These are phyloP conservation scores for Glebionis coronaria DNA, from an alignment of 129 eudicot species.

Conservation along the genomic window DNA sequence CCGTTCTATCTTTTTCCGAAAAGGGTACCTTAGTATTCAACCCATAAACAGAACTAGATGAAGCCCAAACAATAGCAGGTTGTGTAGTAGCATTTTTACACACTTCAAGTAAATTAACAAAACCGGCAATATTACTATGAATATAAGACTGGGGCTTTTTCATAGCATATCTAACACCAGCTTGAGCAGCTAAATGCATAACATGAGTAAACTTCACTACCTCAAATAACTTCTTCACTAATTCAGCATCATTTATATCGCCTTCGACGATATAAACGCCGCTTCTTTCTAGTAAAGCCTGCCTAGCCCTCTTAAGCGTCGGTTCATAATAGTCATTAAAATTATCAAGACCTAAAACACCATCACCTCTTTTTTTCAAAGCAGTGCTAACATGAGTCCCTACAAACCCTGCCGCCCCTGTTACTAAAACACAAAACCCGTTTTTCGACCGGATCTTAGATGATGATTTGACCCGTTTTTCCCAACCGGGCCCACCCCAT, in stretches of 20 bases:
- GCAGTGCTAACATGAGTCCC: constrained; percentile 35
- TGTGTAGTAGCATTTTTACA: constrained; percentile 45
- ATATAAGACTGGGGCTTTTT: constrained; percentile 41
- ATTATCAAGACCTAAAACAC: constrained; percentile 34
- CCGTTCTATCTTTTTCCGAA: constrained; percentile 49
- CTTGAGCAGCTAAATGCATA: constrained; percentile 55
- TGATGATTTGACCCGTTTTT: constrained; percentile 38
- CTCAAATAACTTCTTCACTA: constrained; percentile 32
- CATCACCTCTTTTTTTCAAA: constrained; percentile 31
- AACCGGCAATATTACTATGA: constrained; percentile 40
- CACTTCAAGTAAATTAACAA: constrained; percentile 41
- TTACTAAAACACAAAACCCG: constrained; percentile 29
- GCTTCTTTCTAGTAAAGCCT: constrained; percentile 52
- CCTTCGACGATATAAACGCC: constrained; percentile 80
- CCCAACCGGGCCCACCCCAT: constrained; percentile 45
- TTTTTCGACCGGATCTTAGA: constrained; percentile 33
- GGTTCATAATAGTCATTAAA: constrained; percentile 61
- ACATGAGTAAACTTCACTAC: constrained; percentile 38
- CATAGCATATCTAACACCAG: constrained; percentile 53
- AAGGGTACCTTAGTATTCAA: constrained; percentile 45
- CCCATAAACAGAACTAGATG: constrained; percentile 52
- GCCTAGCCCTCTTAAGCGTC: constrained; percentile 63
- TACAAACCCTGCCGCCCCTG: constrained; percentile 38
- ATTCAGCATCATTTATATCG: constrained; percentile 42
- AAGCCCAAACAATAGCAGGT: constrained; percentile 54